These are phyloP conservation scores for Grigorovia yakushimaensis DNA, from an alignment of 805 yeast genomes.

Conservation along the genomic window DNA sequence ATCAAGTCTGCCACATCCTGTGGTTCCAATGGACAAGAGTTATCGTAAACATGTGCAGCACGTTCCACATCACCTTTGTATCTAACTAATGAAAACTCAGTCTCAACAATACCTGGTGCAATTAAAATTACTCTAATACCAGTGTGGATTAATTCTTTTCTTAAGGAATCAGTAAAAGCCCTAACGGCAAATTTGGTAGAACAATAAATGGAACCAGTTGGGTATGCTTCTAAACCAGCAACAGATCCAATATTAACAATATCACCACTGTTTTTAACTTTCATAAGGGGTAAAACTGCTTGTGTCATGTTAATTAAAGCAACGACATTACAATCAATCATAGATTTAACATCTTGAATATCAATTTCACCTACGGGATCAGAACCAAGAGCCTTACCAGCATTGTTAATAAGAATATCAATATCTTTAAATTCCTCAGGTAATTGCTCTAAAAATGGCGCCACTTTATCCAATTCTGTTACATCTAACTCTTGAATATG, in stretches of 20 bases:
- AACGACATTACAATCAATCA: conserved; percentile 80
- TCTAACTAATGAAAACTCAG: conserved; percentile 54
- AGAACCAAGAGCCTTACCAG: conserved; percentile 72
- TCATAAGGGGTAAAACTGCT: conserved; percentile 61
- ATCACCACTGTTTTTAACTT: conserved; percentile 60
- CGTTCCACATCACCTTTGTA: conserved; percentile 45
- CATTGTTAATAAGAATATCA: conserved; percentile 62
- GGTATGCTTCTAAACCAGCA: conserved; percentile 73
- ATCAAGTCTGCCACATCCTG: conserved; percentile 54
- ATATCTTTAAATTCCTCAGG: conserved; percentile 54
- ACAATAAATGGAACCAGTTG: conserved; percentile 72
- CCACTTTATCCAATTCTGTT: conserved; percentile 40
- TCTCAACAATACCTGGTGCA: conserved; percentile 63
- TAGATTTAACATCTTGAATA: conserved; percentile 54
- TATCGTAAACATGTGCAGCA: conserved; percentile 48
- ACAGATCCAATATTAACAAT: conserved; percentile 68
- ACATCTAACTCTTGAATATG: conserved; percentile 47
- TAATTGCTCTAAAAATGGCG: conserved; percentile 41
- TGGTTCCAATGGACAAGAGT: conserved; percentile 46
- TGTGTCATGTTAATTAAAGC: conserved; percentile 83
- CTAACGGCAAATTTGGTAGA: conserved; percentile 66
- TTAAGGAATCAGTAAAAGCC: conserved; percentile 58
- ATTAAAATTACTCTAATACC: conserved; percentile 56
- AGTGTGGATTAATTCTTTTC: conserved; percentile 68
- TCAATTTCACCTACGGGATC: conserved; percentile 65